Evolutionary conservation across 2,329 filamentous ascomycete species (phyloP).

Genomic region (Diaporthe batatas): DNA sequence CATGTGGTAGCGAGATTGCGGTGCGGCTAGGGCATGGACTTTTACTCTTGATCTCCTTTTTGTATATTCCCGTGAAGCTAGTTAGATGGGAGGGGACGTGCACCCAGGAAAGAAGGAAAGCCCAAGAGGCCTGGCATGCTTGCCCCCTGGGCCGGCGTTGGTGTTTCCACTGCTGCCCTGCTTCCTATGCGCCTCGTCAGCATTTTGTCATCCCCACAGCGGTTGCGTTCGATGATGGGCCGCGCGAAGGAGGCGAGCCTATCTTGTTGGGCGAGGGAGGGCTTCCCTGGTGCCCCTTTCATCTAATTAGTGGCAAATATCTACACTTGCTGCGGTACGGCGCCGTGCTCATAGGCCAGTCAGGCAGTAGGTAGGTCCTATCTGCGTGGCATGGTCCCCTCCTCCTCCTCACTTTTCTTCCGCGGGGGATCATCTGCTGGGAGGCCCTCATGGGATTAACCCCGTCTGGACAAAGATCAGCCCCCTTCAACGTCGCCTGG

Average conservation of each 20-base stretch:
- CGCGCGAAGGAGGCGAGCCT: conserved; percentile 14
- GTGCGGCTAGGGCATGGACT: conserved; percentile 6
- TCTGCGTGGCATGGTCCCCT: not conserved
- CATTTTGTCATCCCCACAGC: conserved; percentile 27
- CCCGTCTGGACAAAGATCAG: conserved; percentile 20
- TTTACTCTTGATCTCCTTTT: not conserved
- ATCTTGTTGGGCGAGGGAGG: conserved; percentile 13
- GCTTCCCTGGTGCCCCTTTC: conserved; percentile 13
- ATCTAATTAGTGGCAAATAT: conserved; percentile 30
- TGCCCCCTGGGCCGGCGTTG: not conserved
- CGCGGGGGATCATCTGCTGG: conserved; percentile 22
- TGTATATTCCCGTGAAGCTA: not conserved
- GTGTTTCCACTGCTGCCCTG: not conserved
- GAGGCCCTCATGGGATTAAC: conserved; percentile 16
- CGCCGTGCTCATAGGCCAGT: conserved; percentile 3
- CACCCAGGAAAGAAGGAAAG: not conserved
- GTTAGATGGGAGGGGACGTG: conserved; percentile 19
- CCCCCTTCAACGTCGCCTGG: conserved; percentile 11
- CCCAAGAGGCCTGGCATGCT: not conserved
- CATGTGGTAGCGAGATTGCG: conserved; percentile 23
- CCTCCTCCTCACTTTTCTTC: not conserved
- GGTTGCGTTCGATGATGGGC: conserved; percentile 28
- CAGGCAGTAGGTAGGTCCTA: too few relatives aligned
- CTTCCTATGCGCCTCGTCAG: conserved; percentile 11
- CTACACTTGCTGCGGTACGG: conserved; percentile 8